phyloP scores from a whole-genome alignment of 2,329 filamentous ascomycete species.

The Xylariaceae sp. region DNA sequence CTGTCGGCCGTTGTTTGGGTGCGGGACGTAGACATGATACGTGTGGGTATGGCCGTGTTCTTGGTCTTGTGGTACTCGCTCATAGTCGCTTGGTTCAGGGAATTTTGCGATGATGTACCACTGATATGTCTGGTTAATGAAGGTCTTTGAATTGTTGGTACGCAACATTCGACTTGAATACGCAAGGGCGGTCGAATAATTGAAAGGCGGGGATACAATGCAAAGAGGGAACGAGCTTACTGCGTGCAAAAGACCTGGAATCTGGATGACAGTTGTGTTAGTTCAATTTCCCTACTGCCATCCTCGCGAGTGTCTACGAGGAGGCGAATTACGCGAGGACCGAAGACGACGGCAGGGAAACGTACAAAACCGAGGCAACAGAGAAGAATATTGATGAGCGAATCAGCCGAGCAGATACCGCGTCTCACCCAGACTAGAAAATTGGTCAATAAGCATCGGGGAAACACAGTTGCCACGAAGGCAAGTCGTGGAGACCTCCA shows the following conservation, averaged over 20 bases:
- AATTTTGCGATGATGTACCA: slow-evolving; percentile 97
- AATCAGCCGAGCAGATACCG: slow-evolving; percentile 89
- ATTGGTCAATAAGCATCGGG: background rate
- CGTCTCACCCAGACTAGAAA: slow-evolving; percentile 88
- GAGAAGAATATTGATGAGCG: slow-evolving; percentile 91
- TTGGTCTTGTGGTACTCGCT: slow-evolving; percentile 54
- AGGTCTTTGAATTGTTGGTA: too few species aligned
- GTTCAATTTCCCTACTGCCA: too few species aligned
- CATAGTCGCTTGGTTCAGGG: slow-evolving; percentile 76
- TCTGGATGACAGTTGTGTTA: slow-evolving; percentile 29
- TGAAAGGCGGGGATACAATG: too few species aligned
- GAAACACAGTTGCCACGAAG: background rate
- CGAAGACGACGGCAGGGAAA: slow-evolving; percentile 7
- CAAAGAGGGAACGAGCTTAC: too few species aligned
- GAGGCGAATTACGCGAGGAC: slow-evolving; percentile 30
- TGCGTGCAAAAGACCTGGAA: slow-evolving; percentile 87
- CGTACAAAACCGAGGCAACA: slow-evolving; percentile 68
- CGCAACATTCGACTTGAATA: too few species aligned
- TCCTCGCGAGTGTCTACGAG: slow-evolving; percentile 4
- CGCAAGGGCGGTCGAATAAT: too few species aligned
- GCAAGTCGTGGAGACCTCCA: background rate
- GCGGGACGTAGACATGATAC: slow-evolving; percentile 24
- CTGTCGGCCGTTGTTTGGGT: slow-evolving; percentile 30
- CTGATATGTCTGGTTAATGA: background rate
- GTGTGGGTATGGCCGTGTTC: slow-evolving; percentile 41